Percentiles rank a stretch among this genome's conserved stretches.
phyloP scores from a whole-genome alignment of 768 basidiomycete genomes.

The Tremella fuciformis region DNA sequence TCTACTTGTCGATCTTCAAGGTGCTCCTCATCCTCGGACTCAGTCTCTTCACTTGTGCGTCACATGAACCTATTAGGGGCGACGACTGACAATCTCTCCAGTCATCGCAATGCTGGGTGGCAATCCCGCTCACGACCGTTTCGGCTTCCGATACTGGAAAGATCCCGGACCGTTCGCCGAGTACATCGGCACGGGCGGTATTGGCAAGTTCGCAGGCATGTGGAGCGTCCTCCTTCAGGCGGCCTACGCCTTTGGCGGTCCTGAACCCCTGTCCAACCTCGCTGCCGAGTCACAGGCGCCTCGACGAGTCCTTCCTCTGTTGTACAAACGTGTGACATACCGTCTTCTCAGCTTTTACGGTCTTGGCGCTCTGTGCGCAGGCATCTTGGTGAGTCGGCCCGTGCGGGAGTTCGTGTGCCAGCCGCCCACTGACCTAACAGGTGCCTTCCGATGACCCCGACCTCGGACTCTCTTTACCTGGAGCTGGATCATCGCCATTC shows the following conservation, averaged over 20 bases:
- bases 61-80: too few relatives aligned
- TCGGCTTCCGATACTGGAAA: conserved; percentile 30
- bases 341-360: background rate
- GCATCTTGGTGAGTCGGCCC: conserved; percentile 1
- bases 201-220: conserved; percentile 57
- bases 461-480: too few relatives aligned
- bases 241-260: background rate
- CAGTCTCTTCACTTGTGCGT: conserved; percentile 1
- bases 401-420: background rate
- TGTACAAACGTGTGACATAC: too few relatives aligned
- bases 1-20: conserved; percentile 33
- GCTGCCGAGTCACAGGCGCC: conserved; percentile 64
- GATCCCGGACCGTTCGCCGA: conserved; percentile 80
- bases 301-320: background rate
- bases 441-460: too few relatives aligned
- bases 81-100: too few relatives aligned
- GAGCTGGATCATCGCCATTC: conserved; percentile 31
- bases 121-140: conserved; percentile 23
- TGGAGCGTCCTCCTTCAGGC: background rate
- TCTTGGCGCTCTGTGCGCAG: conserved; percentile 52
- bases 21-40: conserved; percentile 31
- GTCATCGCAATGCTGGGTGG: conserved; percentile 37
- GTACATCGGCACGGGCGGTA: conserved; percentile 58
- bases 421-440: too few relatives aligned
- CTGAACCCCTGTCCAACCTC: background rate